A percentile compares a stretch with the other conserved stretches of the same genome.
Conservation (phyloP, 768 basidiomycete species). For the Termitomyces sp. region DNA sequence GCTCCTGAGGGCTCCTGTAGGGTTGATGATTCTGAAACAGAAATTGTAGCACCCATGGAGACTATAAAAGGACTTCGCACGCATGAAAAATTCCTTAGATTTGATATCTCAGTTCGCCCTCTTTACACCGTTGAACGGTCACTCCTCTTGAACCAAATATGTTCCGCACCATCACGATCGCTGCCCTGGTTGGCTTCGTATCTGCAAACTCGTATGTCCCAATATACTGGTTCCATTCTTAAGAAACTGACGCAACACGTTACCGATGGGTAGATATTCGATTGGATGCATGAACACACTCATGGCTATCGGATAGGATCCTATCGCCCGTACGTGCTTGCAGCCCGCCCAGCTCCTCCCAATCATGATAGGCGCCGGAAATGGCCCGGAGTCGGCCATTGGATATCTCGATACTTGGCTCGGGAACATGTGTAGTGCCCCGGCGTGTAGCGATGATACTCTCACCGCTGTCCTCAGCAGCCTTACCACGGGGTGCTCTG, state of each 20-base stretch:
- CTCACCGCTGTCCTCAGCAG: slow-evolving; percentile 41
- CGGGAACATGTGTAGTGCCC: slow-evolving; percentile 41
- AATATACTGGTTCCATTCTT: background rate
- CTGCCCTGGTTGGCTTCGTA: slow-evolving; percentile 22
- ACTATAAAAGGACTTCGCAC: slow-evolving; percentile 9
- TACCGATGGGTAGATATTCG: slow-evolving; percentile 12
- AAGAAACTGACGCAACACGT: background rate
- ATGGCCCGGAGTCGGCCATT: slow-evolving; percentile 29
- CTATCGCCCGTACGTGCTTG: slow-evolving; percentile 31
- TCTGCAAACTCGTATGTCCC: slow-evolving; percentile 18
- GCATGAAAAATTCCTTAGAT: slow-evolving; percentile 15
- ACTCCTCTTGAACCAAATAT: slow-evolving; percentile 13
- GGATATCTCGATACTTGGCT: slow-evolving; percentile 47
- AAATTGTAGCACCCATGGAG: background rate
- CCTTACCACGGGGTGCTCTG: slow-evolving; percentile 43
- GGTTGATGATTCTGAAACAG: slow-evolving; percentile 3
- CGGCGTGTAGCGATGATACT: slow-evolving; percentile 47
- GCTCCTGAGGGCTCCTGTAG: too few species aligned
- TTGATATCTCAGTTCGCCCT: slow-evolving; percentile 21
- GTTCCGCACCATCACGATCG: slow-evolving; percentile 15
- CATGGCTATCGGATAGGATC: slow-evolving; percentile 12
- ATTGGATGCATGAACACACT: slow-evolving; percentile 18
- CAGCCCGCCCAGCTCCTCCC: slow-evolving; percentile 30
- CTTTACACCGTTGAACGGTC: slow-evolving; percentile 17
- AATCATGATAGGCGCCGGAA: slow-evolving; percentile 20